These are phyloP conservation scores for Fusarium tanahbumbuense DNA, from an alignment of 2,329 filamentous ascomycete genomes.

Conservation along the genomic window DNA sequence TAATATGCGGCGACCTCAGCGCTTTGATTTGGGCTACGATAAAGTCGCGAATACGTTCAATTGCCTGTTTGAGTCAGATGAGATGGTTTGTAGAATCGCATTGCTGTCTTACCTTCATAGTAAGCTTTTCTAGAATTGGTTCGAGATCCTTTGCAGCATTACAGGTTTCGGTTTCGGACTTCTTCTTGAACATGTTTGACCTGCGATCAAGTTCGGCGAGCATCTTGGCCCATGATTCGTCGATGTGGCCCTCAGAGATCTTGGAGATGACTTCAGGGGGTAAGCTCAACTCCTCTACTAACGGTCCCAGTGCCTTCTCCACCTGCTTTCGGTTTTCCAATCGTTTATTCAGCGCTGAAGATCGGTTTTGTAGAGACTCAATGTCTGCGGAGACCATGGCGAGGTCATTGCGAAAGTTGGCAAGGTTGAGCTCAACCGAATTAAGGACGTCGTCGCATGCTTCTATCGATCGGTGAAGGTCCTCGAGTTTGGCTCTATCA, in stretches of 20 bases:
- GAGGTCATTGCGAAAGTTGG: slow-evolving; percentile 92
- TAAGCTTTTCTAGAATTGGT: slow-evolving; percentile 85
- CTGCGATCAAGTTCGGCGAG: slow-evolving; percentile 87
- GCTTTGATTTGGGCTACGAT: slow-evolving; percentile 95
- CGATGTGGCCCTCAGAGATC: slow-evolving; percentile 88
- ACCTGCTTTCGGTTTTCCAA: slow-evolving; percentile 90
- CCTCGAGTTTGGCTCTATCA: slow-evolving; percentile 87
- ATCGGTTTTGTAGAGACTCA: slow-evolving; percentile 89
- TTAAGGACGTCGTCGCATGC: slow-evolving; percentile 93
- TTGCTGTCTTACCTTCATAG: slow-evolving; percentile 71
- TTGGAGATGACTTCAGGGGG: slow-evolving; percentile 85
- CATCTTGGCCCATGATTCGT: slow-evolving; percentile 87
- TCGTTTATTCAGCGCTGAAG: slow-evolving; percentile 82
- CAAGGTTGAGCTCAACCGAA: slow-evolving; percentile 92
- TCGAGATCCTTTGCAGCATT: slow-evolving; percentile 87
- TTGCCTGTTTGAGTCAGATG: slow-evolving; percentile 64
- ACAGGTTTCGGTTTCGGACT: slow-evolving; percentile 68
- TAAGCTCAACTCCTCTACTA: slow-evolving; percentile 92
- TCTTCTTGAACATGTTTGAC: slow-evolving; percentile 76
- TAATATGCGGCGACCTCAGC: slow-evolving; percentile 92
- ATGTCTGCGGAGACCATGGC: slow-evolving; percentile 95
- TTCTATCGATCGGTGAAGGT: slow-evolving; percentile 87
- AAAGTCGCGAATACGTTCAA: slow-evolving; percentile 94
- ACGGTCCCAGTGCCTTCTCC: slow-evolving; percentile 85
- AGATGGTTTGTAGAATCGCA: neutral